Percentiles rank a stretch among this genome's conserved stretches.
Evolutionary conservation across 1,139 yeast genomes (phyloP).

Genomic region (Schizosaccharomyces versatilis): DNA sequence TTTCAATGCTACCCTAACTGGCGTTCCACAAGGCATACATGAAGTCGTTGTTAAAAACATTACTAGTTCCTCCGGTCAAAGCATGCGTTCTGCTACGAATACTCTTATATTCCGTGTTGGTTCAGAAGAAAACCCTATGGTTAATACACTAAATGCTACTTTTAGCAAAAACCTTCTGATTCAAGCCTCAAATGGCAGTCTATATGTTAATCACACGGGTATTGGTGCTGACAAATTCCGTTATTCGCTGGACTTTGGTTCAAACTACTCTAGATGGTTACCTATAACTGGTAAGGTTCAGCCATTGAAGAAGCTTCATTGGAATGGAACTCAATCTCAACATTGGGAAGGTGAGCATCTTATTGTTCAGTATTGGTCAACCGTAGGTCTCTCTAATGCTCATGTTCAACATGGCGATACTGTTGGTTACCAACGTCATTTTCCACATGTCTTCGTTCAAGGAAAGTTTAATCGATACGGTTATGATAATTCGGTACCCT

Average conservation of each 20-base stretch:
- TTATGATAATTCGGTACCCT: constrained; percentile 5
- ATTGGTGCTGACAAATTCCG: constrained; percentile 8
- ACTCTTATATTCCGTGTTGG: constrained; percentile 6
- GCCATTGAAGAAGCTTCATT: constrained; percentile 1
- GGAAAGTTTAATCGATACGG: constrained; percentile 6
- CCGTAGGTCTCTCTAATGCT: constrained; percentile 4
- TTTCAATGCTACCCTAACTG: neutral
- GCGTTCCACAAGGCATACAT: neutral
- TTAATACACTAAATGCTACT: constrained; percentile 5
- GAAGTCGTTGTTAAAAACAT: neutral
- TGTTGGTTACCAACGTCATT: constrained; percentile 3
- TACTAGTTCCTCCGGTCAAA: neutral
- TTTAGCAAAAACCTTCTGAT: constrained; percentile 2
- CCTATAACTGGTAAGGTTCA: neutral
- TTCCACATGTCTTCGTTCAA: constrained; percentile 7
- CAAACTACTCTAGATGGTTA: constrained; percentile 7
- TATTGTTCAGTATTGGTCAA: constrained; percentile 7
- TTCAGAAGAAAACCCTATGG: constrained; percentile 6
- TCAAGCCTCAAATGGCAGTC: neutral
- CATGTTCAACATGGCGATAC: constrained; percentile 8
- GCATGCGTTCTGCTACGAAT: neutral
- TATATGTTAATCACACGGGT: constrained; percentile 7
- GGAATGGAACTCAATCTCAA: constrained; percentile 8
- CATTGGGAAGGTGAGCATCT: constrained; percentile 7
- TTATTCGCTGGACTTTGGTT: constrained; percentile 5